Base-by-base conservation (phyloP, 164 flowering plant genomes). In the Aristolochia californica region DNA sequence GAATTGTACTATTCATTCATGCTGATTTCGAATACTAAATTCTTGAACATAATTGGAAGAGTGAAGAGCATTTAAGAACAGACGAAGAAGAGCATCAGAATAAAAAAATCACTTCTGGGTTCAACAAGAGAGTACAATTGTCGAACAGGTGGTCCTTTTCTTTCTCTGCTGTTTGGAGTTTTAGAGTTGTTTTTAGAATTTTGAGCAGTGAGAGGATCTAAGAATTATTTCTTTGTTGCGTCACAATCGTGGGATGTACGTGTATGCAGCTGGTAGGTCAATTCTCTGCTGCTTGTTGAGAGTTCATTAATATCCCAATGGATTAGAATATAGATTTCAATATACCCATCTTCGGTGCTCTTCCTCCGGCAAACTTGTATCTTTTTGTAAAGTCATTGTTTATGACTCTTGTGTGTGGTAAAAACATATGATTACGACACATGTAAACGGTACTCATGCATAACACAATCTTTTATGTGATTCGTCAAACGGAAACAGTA, bases 211-310 rank as follows among this genome's bases (percentile, higher is more conserved):
- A 54, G 56, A 54, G 21, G 21, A 54, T 12, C 56, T 54, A 54
- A n/a, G 24, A 54, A 43, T 27, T 16, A 54, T 16, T 40, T 9
- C 44, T 54, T n/a, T 54, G 75, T 69, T 68, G 71, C 63, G 77
- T 79, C 78, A 67, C 74, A 28, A 75, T 79, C 83, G 74, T 69
- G 70, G 75, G 68, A 57, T 77, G 81, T 82, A 81, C 84, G 84
- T 61, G 64, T 61, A 22, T 43, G 34, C 51, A 43, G 64, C 56
- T 73, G 81, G 72, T 73, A 73, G 82, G 80, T 74, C 66, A 74
- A 71, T 67, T 68, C 73, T 63, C 65, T 66, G 61, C 61, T 47
- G 48, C 56, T 66, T 70, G 70, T 50, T 51, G 14, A 51, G 23
- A 20, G 15, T 13, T 48, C 67, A 58, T 52, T 51, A 34, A 66